A percentile compares a stretch with the other conserved stretches of the same genome.
phyloP scores from a whole-genome alignment of 345 rosid genomes.

The Citropsis articulata region DNA sequence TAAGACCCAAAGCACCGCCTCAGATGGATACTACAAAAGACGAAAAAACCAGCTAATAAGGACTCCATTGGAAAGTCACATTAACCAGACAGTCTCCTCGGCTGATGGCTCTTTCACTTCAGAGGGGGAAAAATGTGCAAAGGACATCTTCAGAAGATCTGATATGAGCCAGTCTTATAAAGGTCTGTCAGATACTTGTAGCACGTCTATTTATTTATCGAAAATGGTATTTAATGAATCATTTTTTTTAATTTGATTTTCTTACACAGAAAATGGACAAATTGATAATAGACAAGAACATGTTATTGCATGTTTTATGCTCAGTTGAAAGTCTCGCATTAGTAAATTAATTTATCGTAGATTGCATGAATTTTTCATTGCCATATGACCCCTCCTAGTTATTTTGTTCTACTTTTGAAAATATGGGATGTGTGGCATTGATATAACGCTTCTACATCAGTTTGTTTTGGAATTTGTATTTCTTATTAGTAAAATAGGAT shows the following conservation, averaged over 20 bases:
- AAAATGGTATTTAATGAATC: not conserved
- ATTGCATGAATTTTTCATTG: not conserved
- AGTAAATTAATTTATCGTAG: not conserved
- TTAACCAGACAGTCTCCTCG: constrained; percentile 24
- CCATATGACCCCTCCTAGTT: not conserved
- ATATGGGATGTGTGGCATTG: not conserved
- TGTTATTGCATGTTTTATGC: not conserved
- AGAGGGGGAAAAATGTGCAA: constrained; percentile 35
- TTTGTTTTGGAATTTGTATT: not conserved
- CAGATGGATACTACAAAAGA: constrained; percentile 80
- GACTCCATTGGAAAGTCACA: constrained; percentile 45
- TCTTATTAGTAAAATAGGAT: not conserved
- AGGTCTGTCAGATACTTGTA: constrained; percentile 33
- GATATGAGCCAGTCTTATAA: constrained; percentile 40
- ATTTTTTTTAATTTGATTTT: not conserved
- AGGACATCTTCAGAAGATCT: constrained; percentile 33
- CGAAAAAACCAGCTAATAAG: constrained; percentile 81
- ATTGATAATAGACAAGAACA: not conserved
- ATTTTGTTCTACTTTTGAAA: too few species aligned
- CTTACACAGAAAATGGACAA: not conserved
- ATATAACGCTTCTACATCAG: not conserved
- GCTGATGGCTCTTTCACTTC: constrained; percentile 36
- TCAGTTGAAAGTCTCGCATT: not conserved
- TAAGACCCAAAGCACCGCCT: constrained; percentile 32
- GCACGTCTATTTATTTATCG: not conserved